Conservation (phyloP, 306 rosid species). For the Dryas octopetala region DNA sequence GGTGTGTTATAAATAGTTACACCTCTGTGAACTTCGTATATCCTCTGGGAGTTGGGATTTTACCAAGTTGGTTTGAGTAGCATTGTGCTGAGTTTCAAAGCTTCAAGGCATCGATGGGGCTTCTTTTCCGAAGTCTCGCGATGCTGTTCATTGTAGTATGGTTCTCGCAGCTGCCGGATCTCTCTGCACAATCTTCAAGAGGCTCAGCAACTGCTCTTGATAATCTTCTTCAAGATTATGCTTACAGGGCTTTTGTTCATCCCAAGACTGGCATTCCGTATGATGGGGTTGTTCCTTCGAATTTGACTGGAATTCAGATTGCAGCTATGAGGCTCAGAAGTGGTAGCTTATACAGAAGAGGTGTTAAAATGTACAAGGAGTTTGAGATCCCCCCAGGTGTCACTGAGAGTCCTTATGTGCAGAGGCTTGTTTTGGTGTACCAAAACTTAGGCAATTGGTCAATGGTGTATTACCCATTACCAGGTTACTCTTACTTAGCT, state of each 20-base stretch:
- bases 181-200: constrained; percentile 42
- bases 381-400: constrained; percentile 57
- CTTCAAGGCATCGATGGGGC: constrained; percentile 59
- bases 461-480: constrained; percentile 49
- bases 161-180: constrained; percentile 40
- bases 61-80: constrained; percentile 15
- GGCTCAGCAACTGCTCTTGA: constrained; percentile 22
- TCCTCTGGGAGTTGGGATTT: constrained; percentile 16
- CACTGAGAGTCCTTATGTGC: constrained; percentile 55
- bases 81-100: constrained; percentile 40
- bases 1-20: background rate
- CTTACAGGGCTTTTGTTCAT: constrained; percentile 31
- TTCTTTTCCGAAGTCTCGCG: constrained; percentile 49
- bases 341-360: constrained; percentile 82
- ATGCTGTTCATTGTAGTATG: constrained; percentile 46
- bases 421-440: constrained; percentile 88
- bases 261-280: constrained; percentile 37
- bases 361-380: constrained; percentile 56
- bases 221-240: constrained; percentile 44
- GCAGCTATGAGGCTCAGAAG: constrained; percentile 52
- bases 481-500: constrained; percentile 65
- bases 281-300: constrained; percentile 31
- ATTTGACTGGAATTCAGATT: constrained; percentile 39
- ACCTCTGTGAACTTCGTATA: constrained; percentile 18
- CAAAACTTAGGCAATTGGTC: constrained; percentile 78